Evolutionary conservation across 768 basidiomycete species (phyloP).

Genomic region (Thelephora ganbajun): DNA sequence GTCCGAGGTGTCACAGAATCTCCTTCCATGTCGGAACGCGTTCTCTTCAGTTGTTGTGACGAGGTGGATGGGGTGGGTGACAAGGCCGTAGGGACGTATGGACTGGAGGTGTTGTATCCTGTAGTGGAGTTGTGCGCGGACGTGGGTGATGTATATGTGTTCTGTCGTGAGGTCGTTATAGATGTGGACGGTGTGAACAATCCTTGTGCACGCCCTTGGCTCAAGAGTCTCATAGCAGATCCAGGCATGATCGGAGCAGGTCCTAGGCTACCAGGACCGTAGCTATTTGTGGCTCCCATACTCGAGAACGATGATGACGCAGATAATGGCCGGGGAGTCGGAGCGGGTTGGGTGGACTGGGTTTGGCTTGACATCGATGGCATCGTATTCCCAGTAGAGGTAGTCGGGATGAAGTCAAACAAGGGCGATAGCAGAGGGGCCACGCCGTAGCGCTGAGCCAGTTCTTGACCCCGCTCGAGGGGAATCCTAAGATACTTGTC

Average conservation of each 20-base stretch:
- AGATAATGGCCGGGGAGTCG: constrained; percentile 51
- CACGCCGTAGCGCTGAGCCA: constrained; percentile 87
- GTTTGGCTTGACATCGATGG: constrained; percentile 24
- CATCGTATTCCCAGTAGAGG: constrained; percentile 54
- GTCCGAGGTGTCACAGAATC: constrained; percentile 16
- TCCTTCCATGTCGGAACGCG: constrained; percentile 56
- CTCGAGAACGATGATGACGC: constrained; percentile 56
- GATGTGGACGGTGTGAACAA: constrained; percentile 79
- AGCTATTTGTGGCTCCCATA: constrained; percentile 17
- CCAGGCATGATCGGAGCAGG: constrained; percentile 83
- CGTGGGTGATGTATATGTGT: constrained; percentile 39
- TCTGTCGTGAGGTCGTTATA: constrained; percentile 27
- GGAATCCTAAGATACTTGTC: constrained; percentile 60
- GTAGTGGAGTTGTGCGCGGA: constrained; percentile 24
- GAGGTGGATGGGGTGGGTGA: constrained; percentile 22
- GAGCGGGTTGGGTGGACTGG: constrained; percentile 11
- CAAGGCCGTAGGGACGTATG: constrained; percentile 23
- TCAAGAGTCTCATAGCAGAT: constrained; percentile 68
- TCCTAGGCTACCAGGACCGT: constrained; percentile 30
- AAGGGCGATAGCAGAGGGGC: constrained; percentile 76
- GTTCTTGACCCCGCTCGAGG: constrained; percentile 83
- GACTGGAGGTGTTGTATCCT: constrained; percentile 36
- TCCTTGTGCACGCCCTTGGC: constrained; percentile 78
- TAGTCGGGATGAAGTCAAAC: constrained; percentile 83
- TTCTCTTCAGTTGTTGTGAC: constrained; percentile 33